These are phyloP conservation scores for Kodamaea jinghongensis DNA, from an alignment of 805 yeast species.

Conservation along the genomic window DNA sequence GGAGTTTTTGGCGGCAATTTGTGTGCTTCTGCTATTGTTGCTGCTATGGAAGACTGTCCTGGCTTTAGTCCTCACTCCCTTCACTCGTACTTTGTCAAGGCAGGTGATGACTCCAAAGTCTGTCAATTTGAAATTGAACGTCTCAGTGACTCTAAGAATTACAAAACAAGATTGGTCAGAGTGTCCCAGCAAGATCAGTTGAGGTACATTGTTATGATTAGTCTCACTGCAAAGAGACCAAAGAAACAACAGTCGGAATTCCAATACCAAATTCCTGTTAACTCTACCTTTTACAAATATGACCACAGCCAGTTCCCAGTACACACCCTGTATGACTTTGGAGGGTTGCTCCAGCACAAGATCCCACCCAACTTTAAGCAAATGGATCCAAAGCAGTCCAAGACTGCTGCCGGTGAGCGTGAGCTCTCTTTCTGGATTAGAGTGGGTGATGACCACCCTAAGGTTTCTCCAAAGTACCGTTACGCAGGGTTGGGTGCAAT, in stretches of 20 bases:
- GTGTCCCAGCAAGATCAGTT: slow-evolving; percentile 29
- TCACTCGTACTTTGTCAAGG: slow-evolving; percentile 39
- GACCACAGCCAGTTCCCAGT: slow-evolving; percentile 18
- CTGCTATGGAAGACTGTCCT: slow-evolving; percentile 28
- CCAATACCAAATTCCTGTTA: slow-evolving; percentile 26
- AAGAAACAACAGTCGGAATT: slow-evolving; percentile 20
- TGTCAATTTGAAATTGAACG: slow-evolving; percentile 34
- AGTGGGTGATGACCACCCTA: slow-evolving; percentile 18
- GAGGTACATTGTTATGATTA: slow-evolving; percentile 33
- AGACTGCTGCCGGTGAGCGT: slow-evolving; percentile 29
- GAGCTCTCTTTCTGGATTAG: slow-evolving; percentile 32
- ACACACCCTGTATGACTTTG: slow-evolving; percentile 15
- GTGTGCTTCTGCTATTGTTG: slow-evolving; percentile 33
- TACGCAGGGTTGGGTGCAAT: slow-evolving; percentile 32
- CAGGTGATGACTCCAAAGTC: slow-evolving; percentile 29
- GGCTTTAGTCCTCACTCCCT: slow-evolving; percentile 42
- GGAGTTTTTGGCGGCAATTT: slow-evolving; percentile 45
- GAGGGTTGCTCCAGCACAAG: slow-evolving; percentile 22
- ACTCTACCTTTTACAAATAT: slow-evolving; percentile 21
- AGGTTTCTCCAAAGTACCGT: slow-evolving; percentile 17
- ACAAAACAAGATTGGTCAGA: slow-evolving; percentile 32
- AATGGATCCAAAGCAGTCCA: slow-evolving; percentile 20
- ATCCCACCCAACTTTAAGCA: slow-evolving; percentile 27
- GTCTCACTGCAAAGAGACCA: slow-evolving; percentile 26
- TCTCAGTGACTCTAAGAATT: slow-evolving; percentile 33